phyloP scores from a whole-genome alignment of 768 basidiomycete genomes.

The Lentinula guzmanii region DNA sequence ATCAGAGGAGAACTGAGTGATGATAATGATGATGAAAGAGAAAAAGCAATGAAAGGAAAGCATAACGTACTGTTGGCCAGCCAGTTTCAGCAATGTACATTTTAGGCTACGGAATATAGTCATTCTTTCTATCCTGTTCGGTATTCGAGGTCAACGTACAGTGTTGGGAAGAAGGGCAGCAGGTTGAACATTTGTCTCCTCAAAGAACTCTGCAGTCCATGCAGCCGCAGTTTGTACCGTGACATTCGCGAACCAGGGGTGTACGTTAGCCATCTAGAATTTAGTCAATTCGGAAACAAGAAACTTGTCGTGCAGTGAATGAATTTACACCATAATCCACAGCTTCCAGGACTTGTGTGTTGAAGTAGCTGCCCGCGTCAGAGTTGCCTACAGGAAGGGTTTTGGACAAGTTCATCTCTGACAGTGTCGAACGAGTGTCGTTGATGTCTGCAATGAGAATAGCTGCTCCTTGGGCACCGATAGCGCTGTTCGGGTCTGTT shows the following conservation, averaged over 20 bases:
- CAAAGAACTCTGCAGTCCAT: slow-evolving; percentile 83
- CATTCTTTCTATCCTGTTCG: not conserved
- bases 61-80: slow-evolving; percentile 61
- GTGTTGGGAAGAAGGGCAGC: slow-evolving; percentile 59
- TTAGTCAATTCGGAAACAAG: not conserved
- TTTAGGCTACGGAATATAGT: slow-evolving; percentile 30
- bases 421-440: slow-evolving; percentile 55
- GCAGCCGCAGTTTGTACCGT: slow-evolving; percentile 58
- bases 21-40: not conserved
- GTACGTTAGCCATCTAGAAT: slow-evolving; percentile 78
- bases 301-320: not conserved
- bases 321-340: slow-evolving; percentile 64
- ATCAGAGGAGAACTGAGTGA: slow-evolving; percentile 51
- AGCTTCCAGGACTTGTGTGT: slow-evolving; percentile 52
- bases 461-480: slow-evolving; percentile 52
- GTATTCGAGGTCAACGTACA: not conserved
- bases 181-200: slow-evolving; percentile 51
- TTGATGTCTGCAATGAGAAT: slow-evolving; percentile 61
- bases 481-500: slow-evolving; percentile 47
- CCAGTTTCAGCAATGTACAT: slow-evolving; percentile 96
- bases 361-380: slow-evolving; percentile 87
- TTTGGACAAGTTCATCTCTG: slow-evolving; percentile 50
- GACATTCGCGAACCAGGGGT: slow-evolving; percentile 90
- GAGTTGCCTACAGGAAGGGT: slow-evolving; percentile 68
- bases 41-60: not conserved